These are phyloP conservation scores for Clavispora asparagi DNA, from an alignment of 805 yeast species.

Conservation along the genomic window DNA sequence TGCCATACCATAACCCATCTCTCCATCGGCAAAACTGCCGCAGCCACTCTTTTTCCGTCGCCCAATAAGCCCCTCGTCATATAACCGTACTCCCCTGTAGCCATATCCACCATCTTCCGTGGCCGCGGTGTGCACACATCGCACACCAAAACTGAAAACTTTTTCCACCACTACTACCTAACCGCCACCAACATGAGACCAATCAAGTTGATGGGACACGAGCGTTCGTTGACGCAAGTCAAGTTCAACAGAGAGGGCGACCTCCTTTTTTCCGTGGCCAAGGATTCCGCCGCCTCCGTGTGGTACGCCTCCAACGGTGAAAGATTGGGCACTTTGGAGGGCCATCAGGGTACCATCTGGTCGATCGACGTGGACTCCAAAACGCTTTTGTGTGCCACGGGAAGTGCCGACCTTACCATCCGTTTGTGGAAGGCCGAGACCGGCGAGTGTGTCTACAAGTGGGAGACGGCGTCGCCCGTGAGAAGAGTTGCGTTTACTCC, in stretches of 20 bases:
- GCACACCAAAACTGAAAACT: slow-evolving; percentile 4
- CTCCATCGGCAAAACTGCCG: no score
- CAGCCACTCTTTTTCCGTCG: no score
- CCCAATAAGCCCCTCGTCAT: no score
- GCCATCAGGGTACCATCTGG: slow-evolving; percentile 92
- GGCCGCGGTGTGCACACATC: slow-evolving; percentile 3
- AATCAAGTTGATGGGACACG: slow-evolving; percentile 82
- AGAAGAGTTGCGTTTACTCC: slow-evolving; percentile 86
- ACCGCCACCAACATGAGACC: slow-evolving; percentile 35
- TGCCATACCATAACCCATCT: no score
- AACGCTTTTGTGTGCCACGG: slow-evolving; percentile 73
- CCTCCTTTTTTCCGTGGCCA: slow-evolving; percentile 83
- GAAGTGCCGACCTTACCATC: slow-evolving; percentile 83
- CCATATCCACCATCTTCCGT: no score
- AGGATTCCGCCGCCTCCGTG: slow-evolving; percentile 82
- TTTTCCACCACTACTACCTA: slow-evolving; percentile 4
- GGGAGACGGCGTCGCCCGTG: slow-evolving; percentile 79
- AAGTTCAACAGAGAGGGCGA: slow-evolving; percentile 96
- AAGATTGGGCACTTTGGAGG: slow-evolving; percentile 82
- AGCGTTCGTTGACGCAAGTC: slow-evolving; percentile 95
- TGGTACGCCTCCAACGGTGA: slow-evolving; percentile 97
- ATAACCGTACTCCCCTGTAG: no score
- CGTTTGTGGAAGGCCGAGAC: slow-evolving; percentile 79
- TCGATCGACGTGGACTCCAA: slow-evolving; percentile 78
- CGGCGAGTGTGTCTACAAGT: slow-evolving; percentile 70